A percentile compares a stretch with the other conserved stretches of the same genome.
These are phyloP conservation scores for Actinidia arguta DNA, from an alignment of 179 eudicot species.

Conservation along the genomic window DNA sequence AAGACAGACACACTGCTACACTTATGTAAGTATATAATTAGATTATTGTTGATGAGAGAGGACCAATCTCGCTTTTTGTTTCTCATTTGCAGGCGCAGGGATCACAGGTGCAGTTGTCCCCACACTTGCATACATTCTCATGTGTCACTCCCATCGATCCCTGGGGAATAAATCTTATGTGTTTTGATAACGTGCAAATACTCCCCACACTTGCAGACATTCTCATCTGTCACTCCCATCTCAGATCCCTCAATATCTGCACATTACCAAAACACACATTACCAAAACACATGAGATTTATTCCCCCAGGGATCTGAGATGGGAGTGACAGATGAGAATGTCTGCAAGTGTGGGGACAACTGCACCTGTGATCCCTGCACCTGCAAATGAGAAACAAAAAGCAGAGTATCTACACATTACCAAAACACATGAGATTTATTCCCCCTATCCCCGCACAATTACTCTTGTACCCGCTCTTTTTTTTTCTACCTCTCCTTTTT, in stretches of 20 bases:
- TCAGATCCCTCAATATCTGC: slow-evolving; percentile 25
- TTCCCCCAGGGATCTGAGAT: slow-evolving; percentile 22
- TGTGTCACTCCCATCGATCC: too few relatives aligned
- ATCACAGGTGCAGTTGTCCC: slow-evolving; percentile 67
- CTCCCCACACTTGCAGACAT: slow-evolving; percentile 76
- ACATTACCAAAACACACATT: background rate
- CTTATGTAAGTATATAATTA: background rate
- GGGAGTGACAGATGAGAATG: slow-evolving; percentile 55
- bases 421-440: background rate
- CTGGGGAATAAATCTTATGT: too few relatives aligned
- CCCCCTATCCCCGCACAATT: too few relatives aligned
- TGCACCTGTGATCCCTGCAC: background rate
- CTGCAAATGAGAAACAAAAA: background rate
- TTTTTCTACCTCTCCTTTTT: too few relatives aligned
- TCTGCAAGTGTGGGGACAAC: slow-evolving; percentile 59
- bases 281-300: background rate
- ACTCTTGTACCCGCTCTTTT: too few relatives aligned
- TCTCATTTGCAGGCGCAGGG: slow-evolving; percentile 73
- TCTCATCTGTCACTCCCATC: slow-evolving; percentile 49
- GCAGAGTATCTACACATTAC: background rate
- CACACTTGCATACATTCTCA: too few relatives aligned
- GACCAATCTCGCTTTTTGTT: background rate
- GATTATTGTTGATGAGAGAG: background rate
- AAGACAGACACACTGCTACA: background rate
- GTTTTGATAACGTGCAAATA: too few relatives aligned